Base-by-base conservation (phyloP, 2,329 filamentous ascomycete genomes). In the Aspergillus novoparasiticus region DNA sequence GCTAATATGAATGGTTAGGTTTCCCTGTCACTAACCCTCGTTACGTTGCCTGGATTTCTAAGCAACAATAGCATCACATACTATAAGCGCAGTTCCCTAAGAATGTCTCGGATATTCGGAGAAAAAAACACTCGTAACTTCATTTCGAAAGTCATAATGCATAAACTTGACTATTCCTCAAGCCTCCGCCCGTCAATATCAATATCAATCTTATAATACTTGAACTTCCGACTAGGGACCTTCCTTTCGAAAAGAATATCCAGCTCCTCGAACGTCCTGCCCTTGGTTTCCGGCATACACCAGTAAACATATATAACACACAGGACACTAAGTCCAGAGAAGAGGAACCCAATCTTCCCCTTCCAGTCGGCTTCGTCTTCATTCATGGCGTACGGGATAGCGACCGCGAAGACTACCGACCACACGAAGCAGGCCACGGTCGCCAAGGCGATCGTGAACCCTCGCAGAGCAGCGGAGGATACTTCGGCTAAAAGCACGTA, bases 401-500 rank as follows among this genome's bases (percentile, higher is more conserved):
- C 69, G 6, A 78, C 72, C 0, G 73, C 70, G 23, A 75, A 69
- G 14, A 75, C 62, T 6, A 78, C 75, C 23, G 72, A 71, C 60
- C 62, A 70, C 9, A 73, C 57, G 53, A 69, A 69, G 50, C 68
- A 69, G 43, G 61, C 64, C 11, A 71, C 67, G 3, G 66, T 70
- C 1, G 73, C 70, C 10, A 75, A 50, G 0, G 65, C 71, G 23
- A 86, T 83, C 0, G 83, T 85, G 72, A 85, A 82, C n/a, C 81
- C 78, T 54, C 84, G 82, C 54, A 86, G 78, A 14, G 83, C 77
- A 0, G 82, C 83, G 1, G 82, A 84, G 0, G 82, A 83, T 4
- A 86, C 76, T 67, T 86, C 84, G 0, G 83, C 80, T 30, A 85
- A 72, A 12, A 86, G 69, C 1, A 80, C 79, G 71, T 84, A 86